Evolutionary conservation across 768 basidiomycete species (phyloP), one percentile per base, ranked within the genome.

Genomic region (Mycena filopes): DNA sequence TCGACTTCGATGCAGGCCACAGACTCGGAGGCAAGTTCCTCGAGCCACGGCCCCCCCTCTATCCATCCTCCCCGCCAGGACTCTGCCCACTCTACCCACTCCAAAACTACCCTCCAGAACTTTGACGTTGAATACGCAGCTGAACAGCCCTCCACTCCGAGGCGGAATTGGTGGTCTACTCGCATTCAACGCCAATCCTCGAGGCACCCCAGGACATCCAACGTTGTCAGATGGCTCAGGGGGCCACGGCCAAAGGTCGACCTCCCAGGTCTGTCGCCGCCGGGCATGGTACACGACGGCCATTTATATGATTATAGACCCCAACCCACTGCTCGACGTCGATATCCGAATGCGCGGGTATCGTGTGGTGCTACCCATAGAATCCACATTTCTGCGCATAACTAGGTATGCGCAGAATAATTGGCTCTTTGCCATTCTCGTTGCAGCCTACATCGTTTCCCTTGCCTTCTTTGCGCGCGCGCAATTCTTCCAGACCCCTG

Each of bases 391-490:
- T 47, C 75, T 87, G 42, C 82, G 82, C 36, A 48, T 80, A 58
- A 91, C 90, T 21, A 83, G 81, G 45, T 81, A 76, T 4, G 75
- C 91, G 58, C 84, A 86, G 8, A 77, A 77, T 25, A 78, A 83
- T 18, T 87, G 84, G 82, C 71, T 92, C 13, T 81, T 93, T 63
- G 67, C 83, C 40, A 40, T 89, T 57, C 79, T 93, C 18, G 83
- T 73, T 28, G 81, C 79, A 26, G 87, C 80, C 3, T 95, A 92
- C 74, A 88, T 95, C 66, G 81, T 93, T 54, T 85, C 83, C 31
- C 81, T 95, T 26, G 84, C 91, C 0, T 93, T 95, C 78, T 85
- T 94, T 66, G 78, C 87, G 13, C 84, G 91, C 20, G 83, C 88
- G 11, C 90, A 93, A 66, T 93, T 86, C 58, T 95, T 89, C 76